Conservation (phyloP, 2,329 filamentous ascomycete species). For the Hymenoscyphus occultus region DNA sequence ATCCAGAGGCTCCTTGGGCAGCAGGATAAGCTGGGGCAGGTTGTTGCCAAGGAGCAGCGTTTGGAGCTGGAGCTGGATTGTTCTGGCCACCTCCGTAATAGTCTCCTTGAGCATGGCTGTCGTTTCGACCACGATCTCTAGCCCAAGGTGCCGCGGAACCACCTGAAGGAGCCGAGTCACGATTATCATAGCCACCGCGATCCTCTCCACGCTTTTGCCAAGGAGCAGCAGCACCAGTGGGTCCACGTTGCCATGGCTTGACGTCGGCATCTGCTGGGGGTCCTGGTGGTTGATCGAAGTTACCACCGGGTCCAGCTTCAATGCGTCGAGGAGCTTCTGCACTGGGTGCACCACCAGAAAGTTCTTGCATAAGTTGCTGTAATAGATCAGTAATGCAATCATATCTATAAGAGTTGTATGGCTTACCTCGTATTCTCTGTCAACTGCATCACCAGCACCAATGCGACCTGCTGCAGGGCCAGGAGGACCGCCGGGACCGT, state of each 20-base stretch:
- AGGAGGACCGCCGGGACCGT: conserved; percentile 49
- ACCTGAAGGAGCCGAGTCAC: conserved; percentile 37
- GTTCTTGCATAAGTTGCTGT: conserved; percentile 95
- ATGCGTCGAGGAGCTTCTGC: conserved; percentile 72
- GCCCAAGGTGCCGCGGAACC: conserved; percentile 57
- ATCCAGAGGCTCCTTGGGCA: conserved; percentile 48
- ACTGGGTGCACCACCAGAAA: conserved; percentile 68
- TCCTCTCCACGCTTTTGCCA: conserved; percentile 56
- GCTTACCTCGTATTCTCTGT: conserved; percentile 90
- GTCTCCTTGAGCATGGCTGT: conserved; percentile 44
- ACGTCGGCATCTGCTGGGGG: conserved; percentile 48
- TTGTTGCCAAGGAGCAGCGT: conserved; percentile 45
- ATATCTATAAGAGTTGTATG: conserved; percentile 18
- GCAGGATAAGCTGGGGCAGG: conserved; percentile 40
- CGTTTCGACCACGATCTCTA: conserved; percentile 50
- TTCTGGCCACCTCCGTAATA: conserved; percentile 48
- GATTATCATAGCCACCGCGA: conserved; percentile 40
- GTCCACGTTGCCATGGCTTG: conserved; percentile 86
- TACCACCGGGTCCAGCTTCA: conserved; percentile 70
- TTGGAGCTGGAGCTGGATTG: conserved; percentile 40
- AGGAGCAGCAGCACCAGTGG: conserved; percentile 78
- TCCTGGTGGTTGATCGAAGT: conserved; percentile 48
- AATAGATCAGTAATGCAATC: conserved; percentile 32
- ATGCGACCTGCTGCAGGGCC: conserved; percentile 60
- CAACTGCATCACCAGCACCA: conserved; percentile 76